Evolutionary conservation across 176 grass and related monocot genomes (phyloP).

Genomic region (Bothriochloa decipiens): DNA sequence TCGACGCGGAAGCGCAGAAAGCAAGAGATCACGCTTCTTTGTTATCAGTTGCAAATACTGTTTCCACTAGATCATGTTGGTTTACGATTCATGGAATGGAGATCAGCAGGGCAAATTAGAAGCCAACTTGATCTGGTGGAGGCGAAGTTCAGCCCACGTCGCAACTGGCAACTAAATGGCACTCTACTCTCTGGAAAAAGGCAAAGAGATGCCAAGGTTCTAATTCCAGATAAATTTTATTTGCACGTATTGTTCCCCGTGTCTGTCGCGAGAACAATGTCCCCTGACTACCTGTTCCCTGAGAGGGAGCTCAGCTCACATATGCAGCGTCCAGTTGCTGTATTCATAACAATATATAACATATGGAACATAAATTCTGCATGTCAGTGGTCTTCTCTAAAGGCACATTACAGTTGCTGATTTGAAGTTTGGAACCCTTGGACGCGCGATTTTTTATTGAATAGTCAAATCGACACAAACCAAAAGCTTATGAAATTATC

Average conservation of each 20-base stretch:
- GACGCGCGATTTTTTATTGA: background rate
- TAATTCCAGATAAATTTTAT: constrained; percentile 46
- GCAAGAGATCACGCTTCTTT: background rate
- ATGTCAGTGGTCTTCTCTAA: background rate
- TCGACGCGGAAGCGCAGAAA: constrained; percentile 20
- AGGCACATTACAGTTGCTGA: background rate
- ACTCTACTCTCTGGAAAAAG: constrained; percentile 41
- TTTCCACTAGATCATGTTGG: constrained; percentile 46
- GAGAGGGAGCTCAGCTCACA: constrained; percentile 53
- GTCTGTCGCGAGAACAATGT: constrained; percentile 47
- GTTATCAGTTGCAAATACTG: constrained; percentile 40
- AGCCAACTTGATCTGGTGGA: constrained; percentile 50
- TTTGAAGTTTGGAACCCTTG: background rate
- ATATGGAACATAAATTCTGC: background rate
- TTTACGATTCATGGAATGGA: constrained; percentile 33
- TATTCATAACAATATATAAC: background rate
- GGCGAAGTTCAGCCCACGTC: constrained; percentile 42
- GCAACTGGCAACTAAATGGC: constrained; percentile 11
- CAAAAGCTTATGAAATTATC: background rate
- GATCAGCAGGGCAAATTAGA: constrained; percentile 16
- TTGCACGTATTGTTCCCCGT: constrained; percentile 34
- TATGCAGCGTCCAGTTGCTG: background rate
- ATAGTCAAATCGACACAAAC: background rate
- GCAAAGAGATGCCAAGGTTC: constrained; percentile 36
- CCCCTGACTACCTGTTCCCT: constrained; percentile 45